These are phyloP conservation scores for Cylindrodendrum hubeiense DNA, from an alignment of 2,329 filamentous ascomycete genomes.

Conservation along the genomic window DNA sequence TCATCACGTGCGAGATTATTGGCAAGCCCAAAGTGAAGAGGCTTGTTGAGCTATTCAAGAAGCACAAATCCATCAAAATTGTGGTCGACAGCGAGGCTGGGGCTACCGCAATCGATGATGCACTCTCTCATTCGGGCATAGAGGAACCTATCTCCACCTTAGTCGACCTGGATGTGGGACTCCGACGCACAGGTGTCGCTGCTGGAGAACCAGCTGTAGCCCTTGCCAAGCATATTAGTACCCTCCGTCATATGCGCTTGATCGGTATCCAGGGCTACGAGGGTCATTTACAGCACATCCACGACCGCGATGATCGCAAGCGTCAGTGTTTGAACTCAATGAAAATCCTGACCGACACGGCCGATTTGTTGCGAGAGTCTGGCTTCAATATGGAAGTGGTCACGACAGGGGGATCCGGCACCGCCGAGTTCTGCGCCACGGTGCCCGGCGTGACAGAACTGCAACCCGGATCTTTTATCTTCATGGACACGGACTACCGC, in stretches of 20 bases:
- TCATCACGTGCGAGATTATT: slow-evolving; percentile 38
- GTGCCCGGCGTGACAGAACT: slow-evolving; percentile 65
- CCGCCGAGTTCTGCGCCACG: slow-evolving; percentile 61
- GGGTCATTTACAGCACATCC: slow-evolving; percentile 34
- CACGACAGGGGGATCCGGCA: slow-evolving; percentile 36
- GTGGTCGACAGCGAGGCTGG: slow-evolving; percentile 29
- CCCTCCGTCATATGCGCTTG: slow-evolving; percentile 14
- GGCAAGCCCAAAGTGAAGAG: slow-evolving; percentile 24
- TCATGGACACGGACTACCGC: slow-evolving; percentile 69
- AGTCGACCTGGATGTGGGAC: slow-evolving; percentile 35
- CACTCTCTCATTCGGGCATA: slow-evolving; percentile 4
- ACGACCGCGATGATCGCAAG: slow-evolving; percentile 29
- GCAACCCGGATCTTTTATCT: slow-evolving; percentile 67
- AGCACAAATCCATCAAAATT: slow-evolving; percentile 18
- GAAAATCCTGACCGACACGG: slow-evolving; percentile 29
- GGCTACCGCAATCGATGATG: slow-evolving; percentile 26
- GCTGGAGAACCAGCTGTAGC: slow-evolving; percentile 3
- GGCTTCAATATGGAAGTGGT: slow-evolving; percentile 28
- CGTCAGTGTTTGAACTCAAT: slow-evolving; percentile 26
- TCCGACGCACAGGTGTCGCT: slow-evolving; percentile 19
- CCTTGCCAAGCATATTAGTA: slow-evolving; percentile 22
- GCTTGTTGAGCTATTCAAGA: slow-evolving; percentile 29
- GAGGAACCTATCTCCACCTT: not conserved
- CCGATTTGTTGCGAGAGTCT: not conserved
- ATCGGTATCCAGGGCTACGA: slow-evolving; percentile 38